These are phyloP conservation scores for Globisporangium mamillatum DNA, from an alignment of 352 stramenopile species.

Conservation along the genomic window DNA sequence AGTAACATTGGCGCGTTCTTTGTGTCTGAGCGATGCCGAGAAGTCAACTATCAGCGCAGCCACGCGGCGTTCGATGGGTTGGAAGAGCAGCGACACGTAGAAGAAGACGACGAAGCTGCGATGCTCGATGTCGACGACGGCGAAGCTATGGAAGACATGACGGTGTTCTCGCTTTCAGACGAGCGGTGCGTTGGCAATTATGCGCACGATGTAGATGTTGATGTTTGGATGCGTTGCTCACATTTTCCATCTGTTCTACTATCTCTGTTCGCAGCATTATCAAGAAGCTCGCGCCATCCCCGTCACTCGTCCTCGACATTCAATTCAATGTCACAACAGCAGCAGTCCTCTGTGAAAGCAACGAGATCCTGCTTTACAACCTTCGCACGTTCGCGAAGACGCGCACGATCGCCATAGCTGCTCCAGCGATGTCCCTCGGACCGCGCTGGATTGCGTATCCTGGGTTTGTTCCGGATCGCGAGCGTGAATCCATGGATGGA, in stretches of 20 bases:
- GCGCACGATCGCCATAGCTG: constrained; percentile 45
- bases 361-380: constrained; percentile 68
- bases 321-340: constrained; percentile 55
- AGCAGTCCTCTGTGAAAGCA: constrained; percentile 63
- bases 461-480: constrained; percentile 29
- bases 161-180: constrained; percentile 47
- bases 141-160: constrained; percentile 44
- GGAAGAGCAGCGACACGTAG: constrained; percentile 25
- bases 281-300: constrained; percentile 47
- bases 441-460: constrained; percentile 71
- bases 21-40: constrained; percentile 43
- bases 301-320: constrained; percentile 64
- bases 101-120: constrained; percentile 38
- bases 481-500: constrained; percentile 24
- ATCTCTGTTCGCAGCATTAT: constrained; percentile 32
- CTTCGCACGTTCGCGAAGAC: constrained; percentile 43
- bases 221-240: neutral
- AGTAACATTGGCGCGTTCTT: constrained; percentile 37
- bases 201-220: neutral
- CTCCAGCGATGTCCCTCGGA: constrained; percentile 62
- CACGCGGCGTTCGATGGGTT: constrained; percentile 15
- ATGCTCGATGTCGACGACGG: constrained; percentile 30
- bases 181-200: constrained; percentile 30
- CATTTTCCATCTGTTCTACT: neutral
- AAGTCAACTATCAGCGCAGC: constrained; percentile 28